Percentiles rank a stretch among this genome's conserved stretches.
Evolutionary conservation across 192 early-diverging fungal species (phyloP).

Genomic region (Mortierella antarctica): DNA sequence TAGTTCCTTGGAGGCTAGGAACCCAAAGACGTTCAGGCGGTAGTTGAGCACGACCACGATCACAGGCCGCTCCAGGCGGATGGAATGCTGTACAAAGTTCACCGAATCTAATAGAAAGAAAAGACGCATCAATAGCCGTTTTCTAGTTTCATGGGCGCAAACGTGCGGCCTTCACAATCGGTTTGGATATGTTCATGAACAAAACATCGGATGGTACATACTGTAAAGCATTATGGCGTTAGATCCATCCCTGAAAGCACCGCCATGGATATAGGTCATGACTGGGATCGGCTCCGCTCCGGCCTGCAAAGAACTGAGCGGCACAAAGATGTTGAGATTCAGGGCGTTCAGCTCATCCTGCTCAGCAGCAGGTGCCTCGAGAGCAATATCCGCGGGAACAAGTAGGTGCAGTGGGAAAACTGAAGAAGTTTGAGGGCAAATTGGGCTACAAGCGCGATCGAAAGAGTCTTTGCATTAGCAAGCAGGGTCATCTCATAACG

Average conservation of each 20-base stretch:
- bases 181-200: background rate
- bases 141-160: slow-evolving; percentile 6
- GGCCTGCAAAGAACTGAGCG: background rate
- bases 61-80: slow-evolving; percentile 31
- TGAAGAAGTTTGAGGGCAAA: slow-evolving; percentile 15
- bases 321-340: slow-evolving; percentile 38
- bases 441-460: background rate
- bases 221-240: slow-evolving; percentile 27
- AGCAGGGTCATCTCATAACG: too few species aligned
- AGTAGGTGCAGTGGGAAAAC: background rate
- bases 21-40: slow-evolving; percentile 60
- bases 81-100: slow-evolving; percentile 34
- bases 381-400: slow-evolving; percentile 2
- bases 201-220: background rate
- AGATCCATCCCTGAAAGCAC: slow-evolving; percentile 18
- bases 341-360: slow-evolving; percentile 16
- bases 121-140: slow-evolving; percentile 1
- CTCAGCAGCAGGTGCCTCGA: background rate
- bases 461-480: background rate
- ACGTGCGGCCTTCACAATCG: background rate
- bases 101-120: slow-evolving; percentile 6
- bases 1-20: slow-evolving; percentile 44
- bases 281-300: slow-evolving; percentile 14
- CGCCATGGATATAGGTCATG: slow-evolving; percentile 35
- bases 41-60: slow-evolving; percentile 60